These are phyloP conservation scores for Leishmania guyanensis DNA, from an alignment of 208 protist species.

Conservation along the genomic window DNA sequence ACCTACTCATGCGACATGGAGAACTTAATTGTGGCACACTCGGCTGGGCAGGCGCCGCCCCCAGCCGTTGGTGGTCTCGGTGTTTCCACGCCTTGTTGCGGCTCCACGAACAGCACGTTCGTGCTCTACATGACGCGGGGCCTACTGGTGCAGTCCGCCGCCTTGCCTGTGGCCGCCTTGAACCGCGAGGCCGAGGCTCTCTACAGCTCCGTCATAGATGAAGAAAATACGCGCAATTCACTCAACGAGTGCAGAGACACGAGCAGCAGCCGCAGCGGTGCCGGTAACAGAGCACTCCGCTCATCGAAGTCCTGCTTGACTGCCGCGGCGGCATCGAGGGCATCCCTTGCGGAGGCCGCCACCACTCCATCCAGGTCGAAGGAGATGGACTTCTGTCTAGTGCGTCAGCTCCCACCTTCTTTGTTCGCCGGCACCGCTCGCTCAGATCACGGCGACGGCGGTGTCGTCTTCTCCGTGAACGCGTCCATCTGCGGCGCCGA, in stretches of 20 bases:
- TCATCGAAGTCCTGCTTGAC: too few relatives aligned
- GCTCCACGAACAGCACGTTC: slow-evolving; percentile 46
- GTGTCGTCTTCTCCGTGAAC: slow-evolving; percentile 36
- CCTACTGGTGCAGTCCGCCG: slow-evolving; percentile 33
- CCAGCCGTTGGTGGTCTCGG: slow-evolving; percentile 37
- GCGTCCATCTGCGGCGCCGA: slow-evolving; percentile 44
- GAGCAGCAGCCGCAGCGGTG: neutral
- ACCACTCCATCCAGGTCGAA: neutral
- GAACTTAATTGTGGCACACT: neutral
- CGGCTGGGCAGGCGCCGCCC: neutral
- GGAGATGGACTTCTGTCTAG: slow-evolving; percentile 28
- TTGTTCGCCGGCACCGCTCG: slow-evolving; percentile 1
- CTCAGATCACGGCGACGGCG: slow-evolving; percentile 30
- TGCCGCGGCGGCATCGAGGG: neutral
- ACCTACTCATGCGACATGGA: slow-evolving; percentile 37
- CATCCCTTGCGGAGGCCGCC: neutral
- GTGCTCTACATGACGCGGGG: slow-evolving; percentile 37
- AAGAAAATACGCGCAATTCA: neutral
- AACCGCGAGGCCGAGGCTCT: slow-evolving; percentile 12
- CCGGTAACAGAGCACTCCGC: neutral
- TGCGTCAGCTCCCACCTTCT: slow-evolving; percentile 31
- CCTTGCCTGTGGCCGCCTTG: slow-evolving; percentile 30
- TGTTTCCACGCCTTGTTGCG: slow-evolving; percentile 37
- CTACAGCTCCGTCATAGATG: slow-evolving; percentile 3
- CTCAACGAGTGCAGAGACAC: neutral